Base-by-base conservation (phyloP, 2,329 filamentous ascomycete genomes). In the Neocucurbitaria cava region DNA sequence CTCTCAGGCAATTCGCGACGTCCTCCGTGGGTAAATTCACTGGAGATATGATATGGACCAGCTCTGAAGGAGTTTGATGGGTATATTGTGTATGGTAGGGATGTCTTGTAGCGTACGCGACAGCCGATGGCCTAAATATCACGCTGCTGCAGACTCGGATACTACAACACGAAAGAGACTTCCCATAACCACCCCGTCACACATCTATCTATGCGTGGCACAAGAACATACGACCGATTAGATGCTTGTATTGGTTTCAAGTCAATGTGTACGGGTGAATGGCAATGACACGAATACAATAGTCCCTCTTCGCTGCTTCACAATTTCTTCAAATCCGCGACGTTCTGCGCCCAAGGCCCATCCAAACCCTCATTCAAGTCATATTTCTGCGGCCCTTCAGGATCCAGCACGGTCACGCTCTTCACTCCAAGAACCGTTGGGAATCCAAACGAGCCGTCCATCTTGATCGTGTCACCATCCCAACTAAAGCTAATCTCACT, bases 401-500 rank as follows among this genome's bases (percentile, higher is more conserved):
- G 51, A 4, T 62, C 64, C 49, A 71, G 44, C 21, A 73, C 51
- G 11, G 64, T 69, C 17, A 70, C 44, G 17, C 63, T 69, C 49
- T 56, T 63, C 6, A 73, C 55, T 5, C 57, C 55, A 9, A 71
- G 48, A 8, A 44, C 52, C 2, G 69, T 66, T 9, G 56, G 30
- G 67, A 83, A 87, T 0, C 78, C 82, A 70, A 88, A 89, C 1
- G 69, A 75, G 0, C 87, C 87, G 10, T 76, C 76, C 53, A 83
- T 76, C 1, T 65, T 76, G 30, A 90, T 77, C 45, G 73, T 76
- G 18, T 82, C 82, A 3, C 81, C 73, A 49, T 80, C 77, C 68
- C 86, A 92, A 13, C 71, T 68, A 66, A 92, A 90, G 18, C 76
- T 74, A 55, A 92, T 81, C 47, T 83, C 76, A 10, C 82, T 86